Percentiles rank a stretch among this genome's conserved stretches.
These are phyloP conservation scores for Prunus padus DNA, from an alignment of 306 rosid species.

Conservation along the genomic window DNA sequence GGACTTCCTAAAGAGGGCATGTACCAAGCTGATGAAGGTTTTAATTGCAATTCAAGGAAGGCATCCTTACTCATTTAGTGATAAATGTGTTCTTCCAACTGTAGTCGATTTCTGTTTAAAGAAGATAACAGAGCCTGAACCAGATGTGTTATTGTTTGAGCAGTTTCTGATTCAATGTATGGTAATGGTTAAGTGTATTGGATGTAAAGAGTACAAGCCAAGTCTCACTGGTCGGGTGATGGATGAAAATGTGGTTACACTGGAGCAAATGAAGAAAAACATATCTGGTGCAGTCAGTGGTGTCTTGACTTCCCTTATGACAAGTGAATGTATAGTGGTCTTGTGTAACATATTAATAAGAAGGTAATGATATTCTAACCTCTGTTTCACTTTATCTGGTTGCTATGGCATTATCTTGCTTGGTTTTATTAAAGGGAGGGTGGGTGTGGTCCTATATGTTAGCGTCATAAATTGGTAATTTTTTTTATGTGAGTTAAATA, in stretches of 20 bases:
- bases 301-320: slow-evolving; percentile 75
- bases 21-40: slow-evolving; percentile 85
- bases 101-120: slow-evolving; percentile 79
- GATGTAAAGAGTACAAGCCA: slow-evolving; percentile 96
- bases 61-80: slow-evolving; percentile 92
- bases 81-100: slow-evolving; percentile 76
- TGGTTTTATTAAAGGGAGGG: not conserved
- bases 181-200: slow-evolving; percentile 84
- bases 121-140: slow-evolving; percentile 85
- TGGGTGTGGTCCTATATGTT: not conserved
- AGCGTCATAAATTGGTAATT: too few relatives aligned
- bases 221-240: slow-evolving; percentile 80
- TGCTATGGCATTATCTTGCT: slow-evolving; percentile 26
- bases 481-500: not conserved
- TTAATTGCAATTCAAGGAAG: slow-evolving; percentile 82
- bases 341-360: slow-evolving; percentile 74
- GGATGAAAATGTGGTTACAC: slow-evolving; percentile 74
- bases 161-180: slow-evolving; percentile 93
- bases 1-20: slow-evolving; percentile 78
- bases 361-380: slow-evolving; percentile 53
- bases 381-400: slow-evolving; percentile 16
- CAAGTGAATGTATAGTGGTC: slow-evolving; percentile 68
- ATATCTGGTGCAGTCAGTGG: slow-evolving; percentile 75
- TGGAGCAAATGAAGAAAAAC: slow-evolving; percentile 83
- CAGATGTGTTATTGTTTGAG: slow-evolving; percentile 66